Evolutionary conservation across 768 basidiomycete genomes (phyloP).

Genomic region (Cantharellus anzutake): DNA sequence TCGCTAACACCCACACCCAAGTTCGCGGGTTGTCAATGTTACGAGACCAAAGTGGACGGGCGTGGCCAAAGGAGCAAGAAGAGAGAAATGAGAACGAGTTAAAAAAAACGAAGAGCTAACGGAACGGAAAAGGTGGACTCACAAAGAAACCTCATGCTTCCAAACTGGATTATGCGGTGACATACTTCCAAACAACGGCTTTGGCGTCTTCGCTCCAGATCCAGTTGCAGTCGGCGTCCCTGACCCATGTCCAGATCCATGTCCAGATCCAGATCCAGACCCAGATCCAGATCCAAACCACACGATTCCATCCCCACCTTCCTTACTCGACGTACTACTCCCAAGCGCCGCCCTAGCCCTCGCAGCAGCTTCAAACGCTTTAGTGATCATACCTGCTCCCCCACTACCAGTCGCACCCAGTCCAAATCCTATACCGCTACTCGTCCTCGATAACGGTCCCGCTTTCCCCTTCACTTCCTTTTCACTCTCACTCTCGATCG

Average conservation of each 20-base stretch:
- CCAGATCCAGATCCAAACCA: no score
- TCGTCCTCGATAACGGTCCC: constrained; percentile 33
- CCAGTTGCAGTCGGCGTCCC: background rate
- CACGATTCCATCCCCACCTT: background rate
- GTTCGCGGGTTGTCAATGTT: background rate
- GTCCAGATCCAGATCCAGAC: no score
- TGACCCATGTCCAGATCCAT: no score
- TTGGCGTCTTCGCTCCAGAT: background rate
- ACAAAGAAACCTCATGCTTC: constrained; percentile 99
- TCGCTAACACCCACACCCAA: constrained; percentile 42
- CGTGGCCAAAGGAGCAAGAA: background rate
- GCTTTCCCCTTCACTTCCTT: constrained; percentile 78
- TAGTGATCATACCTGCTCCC: constrained; percentile 18
- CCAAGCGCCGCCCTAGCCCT: constrained; percentile 15
- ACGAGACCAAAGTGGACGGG: background rate
- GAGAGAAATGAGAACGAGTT: background rate
- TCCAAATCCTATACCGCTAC: constrained; percentile 45
- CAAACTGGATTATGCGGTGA: constrained; percentile 75
- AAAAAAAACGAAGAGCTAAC: background rate
- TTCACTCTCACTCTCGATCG: constrained; percentile 54
- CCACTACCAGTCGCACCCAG: constrained; percentile 38
- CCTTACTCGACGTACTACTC: background rate
- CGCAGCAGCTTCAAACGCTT: constrained; percentile 18
- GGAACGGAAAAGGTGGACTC: constrained; percentile 18
- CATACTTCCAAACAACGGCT: constrained; percentile 10